Evolutionary conservation across 78 protist species (phyloP).

Genomic region (Emiliania huxleyi): DNA sequence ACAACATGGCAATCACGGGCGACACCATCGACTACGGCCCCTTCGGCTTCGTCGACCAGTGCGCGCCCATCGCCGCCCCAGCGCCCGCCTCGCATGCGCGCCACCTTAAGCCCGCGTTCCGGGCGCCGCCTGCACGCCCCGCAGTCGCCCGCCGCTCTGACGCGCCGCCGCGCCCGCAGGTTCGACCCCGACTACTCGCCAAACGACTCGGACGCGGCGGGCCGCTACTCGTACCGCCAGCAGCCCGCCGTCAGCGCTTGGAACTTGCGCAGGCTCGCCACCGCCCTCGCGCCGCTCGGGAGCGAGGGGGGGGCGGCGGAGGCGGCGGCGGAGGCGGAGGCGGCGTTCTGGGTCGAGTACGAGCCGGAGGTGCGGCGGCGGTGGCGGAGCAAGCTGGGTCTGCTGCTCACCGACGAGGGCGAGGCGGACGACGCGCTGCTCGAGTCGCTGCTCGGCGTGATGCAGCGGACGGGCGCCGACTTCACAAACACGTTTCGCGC

Average conservation of each 20-base stretch:
- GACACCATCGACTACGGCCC: conserved; percentile 86
- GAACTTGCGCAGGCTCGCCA: neutral
- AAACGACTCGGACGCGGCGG: conserved; percentile 51
- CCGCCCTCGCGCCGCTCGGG: neutral
- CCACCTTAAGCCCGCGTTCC: too few species aligned
- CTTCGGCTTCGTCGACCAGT: conserved; percentile 65
- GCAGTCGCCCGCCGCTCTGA: too few species aligned
- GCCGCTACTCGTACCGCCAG: conserved; percentile 45
- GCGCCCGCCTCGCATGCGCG: neutral
- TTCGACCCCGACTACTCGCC: neutral
- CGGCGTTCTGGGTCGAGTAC: neutral
- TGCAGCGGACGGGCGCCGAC: neutral
- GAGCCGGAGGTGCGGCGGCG: neutral
- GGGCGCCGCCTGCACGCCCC: too few species aligned
- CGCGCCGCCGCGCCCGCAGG: too few species aligned
- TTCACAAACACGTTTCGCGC: neutral
- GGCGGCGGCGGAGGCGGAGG: neutral
- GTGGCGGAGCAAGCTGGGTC: neutral
- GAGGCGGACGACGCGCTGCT: neutral
- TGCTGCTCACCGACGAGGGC: neutral
- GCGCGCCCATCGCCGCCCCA: neutral
- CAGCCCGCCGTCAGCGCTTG: conserved; percentile 16
- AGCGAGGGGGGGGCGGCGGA: neutral
- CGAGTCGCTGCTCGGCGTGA: neutral
- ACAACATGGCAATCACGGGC: conserved; percentile 71